phyloP scores from a whole-genome alignment of 2,329 filamentous ascomycete genomes.

The Apiospora malaysiana region DNA sequence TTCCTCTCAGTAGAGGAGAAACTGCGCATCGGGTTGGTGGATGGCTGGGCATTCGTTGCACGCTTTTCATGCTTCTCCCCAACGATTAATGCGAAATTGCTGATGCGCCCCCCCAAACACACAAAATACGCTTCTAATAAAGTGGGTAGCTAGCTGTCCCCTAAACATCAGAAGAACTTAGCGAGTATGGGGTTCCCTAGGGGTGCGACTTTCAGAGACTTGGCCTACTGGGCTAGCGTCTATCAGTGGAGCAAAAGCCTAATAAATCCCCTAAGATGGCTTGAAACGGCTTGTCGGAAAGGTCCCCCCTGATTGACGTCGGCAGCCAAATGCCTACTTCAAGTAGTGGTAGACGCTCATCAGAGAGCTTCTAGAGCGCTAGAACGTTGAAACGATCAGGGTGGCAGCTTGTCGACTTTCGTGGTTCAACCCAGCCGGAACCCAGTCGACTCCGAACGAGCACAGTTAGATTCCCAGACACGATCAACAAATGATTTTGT shows the following conservation, averaged over 20 bases:
- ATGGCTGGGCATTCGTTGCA: background rate
- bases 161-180: too few species aligned
- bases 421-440: constrained; percentile 2
- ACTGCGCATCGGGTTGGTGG: background rate
- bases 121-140: background rate
- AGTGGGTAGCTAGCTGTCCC: background rate
- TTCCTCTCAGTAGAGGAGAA: background rate
- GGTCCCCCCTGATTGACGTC: background rate
- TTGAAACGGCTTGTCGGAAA: background rate
- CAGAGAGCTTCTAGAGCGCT: background rate
- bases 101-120: background rate
- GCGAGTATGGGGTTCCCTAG: constrained; percentile 9
- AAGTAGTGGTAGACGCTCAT: too few species aligned
- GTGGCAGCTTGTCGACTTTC: background rate
- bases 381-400: constrained; percentile 3
- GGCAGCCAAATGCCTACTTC: too few species aligned
- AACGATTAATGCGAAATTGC: background rate
- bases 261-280: background rate
- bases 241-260: background rate
- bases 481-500: background rate
- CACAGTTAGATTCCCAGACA: background rate
- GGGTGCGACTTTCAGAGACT: background rate
- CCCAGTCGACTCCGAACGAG: background rate
- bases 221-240: background rate
- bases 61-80: background rate